These are phyloP conservation scores for Pichia sp. DNA, from an alignment of 1,139 yeast genomes.

Conservation along the genomic window DNA sequence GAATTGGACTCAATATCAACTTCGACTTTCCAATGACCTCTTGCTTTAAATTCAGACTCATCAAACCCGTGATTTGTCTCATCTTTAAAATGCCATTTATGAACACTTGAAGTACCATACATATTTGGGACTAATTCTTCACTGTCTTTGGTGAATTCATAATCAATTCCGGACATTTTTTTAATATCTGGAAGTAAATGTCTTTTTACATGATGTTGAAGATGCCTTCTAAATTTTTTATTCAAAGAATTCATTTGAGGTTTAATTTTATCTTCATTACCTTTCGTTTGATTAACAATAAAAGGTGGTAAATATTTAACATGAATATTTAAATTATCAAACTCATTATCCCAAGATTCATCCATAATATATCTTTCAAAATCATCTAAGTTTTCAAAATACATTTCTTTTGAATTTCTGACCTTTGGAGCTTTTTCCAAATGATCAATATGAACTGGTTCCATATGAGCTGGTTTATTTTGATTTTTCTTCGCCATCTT, in stretches of 20 bases:
- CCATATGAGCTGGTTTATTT: constrained; percentile 19
- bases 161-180: constrained; percentile 46
- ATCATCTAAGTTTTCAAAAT: constrained; percentile 56
- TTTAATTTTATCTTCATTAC: constrained; percentile 66
- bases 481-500: constrained; percentile 25
- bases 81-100: constrained; percentile 46
- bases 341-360: constrained; percentile 73
- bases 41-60: constrained; percentile 36
- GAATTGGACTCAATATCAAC: constrained; percentile 49
- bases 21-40: constrained; percentile 53
- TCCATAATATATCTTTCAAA: constrained; percentile 63
- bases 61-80: constrained; percentile 48
- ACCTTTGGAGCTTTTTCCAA: constrained; percentile 24
- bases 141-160: constrained; percentile 26
- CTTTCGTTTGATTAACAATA: constrained; percentile 58
- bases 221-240: constrained; percentile 64
- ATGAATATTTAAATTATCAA: constrained; percentile 62
- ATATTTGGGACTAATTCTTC: constrained; percentile 34
- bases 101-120: constrained; percentile 26
- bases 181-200: constrained; percentile 64
- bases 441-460: constrained; percentile 28
- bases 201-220: constrained; percentile 69
- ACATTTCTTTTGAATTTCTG: constrained; percentile 30
- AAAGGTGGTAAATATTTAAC: constrained; percentile 68
- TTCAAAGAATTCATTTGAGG: constrained; percentile 68